Percentiles rank a stretch among this genome's conserved stretches.
These are phyloP conservation scores for Sporisorium reilianum DNA, from an alignment of 1,284 basidiomycete genomes.

Conservation along the genomic window DNA sequence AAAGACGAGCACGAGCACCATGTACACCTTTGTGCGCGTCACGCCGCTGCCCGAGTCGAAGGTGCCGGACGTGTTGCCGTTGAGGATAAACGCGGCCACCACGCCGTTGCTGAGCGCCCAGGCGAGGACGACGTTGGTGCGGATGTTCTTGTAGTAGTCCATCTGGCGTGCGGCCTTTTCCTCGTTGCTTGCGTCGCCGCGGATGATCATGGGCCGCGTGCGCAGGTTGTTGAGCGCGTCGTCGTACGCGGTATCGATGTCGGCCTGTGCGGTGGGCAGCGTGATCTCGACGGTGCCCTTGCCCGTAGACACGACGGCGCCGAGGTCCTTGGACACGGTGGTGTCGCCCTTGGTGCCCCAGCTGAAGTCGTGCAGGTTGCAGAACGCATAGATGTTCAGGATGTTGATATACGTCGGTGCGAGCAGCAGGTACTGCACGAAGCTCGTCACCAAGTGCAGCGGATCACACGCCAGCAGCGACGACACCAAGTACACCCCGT, in stretches of 20 bases:
- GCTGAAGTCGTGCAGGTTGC: constrained; percentile 60
- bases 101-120: constrained; percentile 82
- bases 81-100: constrained; percentile 65
- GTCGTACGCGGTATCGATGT: constrained; percentile 89
- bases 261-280: constrained; percentile 84
- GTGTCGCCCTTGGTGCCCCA: constrained; percentile 71
- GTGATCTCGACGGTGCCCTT: constrained; percentile 82
- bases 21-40: constrained; percentile 62
- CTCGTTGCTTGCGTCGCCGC: constrained; percentile 62
- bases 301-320: constrained; percentile 61
- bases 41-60: constrained; percentile 50
- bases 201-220: constrained; percentile 73
- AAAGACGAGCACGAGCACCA: constrained; percentile 65
- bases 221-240: constrained; percentile 86
- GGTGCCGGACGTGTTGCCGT: constrained; percentile 46
- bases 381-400: constrained; percentile 72
- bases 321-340: constrained; percentile 59
- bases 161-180: constrained; percentile 63
- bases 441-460: constrained; percentile 92
- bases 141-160: constrained; percentile 76
- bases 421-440: constrained; percentile 90
- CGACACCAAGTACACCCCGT: constrained; percentile 73
- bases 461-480: constrained; percentile 89
- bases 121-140: constrained; percentile 87
- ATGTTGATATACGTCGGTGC: constrained; percentile 90